Conservation (phyloP, 2,329 filamentous ascomycete genomes). For the Exophiala sp. region DNA sequence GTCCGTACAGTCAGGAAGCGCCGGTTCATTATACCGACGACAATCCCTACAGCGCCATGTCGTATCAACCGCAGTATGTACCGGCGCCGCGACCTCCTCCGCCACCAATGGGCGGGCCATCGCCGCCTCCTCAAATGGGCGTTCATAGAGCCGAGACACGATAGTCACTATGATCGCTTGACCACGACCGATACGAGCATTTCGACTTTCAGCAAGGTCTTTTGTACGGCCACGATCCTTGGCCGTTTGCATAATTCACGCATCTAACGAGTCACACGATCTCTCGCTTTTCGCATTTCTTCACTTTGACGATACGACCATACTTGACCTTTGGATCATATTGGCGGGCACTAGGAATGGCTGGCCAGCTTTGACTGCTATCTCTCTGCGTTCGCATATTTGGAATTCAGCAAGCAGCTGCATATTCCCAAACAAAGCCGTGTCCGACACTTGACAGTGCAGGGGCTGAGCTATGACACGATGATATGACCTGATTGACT, state of each 20-base stretch:
- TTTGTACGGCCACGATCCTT: too few species aligned
- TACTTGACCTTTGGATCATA: too few species aligned
- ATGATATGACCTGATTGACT: not conserved
- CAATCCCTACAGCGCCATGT: not conserved
- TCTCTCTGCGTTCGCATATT: too few species aligned
- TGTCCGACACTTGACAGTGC: too few species aligned
- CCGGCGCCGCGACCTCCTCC: not conserved
- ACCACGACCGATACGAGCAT: not conserved
- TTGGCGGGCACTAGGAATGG: too few species aligned
- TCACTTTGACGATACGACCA: not conserved
- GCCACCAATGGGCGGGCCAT: not conserved
- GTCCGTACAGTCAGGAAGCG: not conserved
- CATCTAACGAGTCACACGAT: too few species aligned
- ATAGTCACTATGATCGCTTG: not conserved
- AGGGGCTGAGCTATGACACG: not conserved
- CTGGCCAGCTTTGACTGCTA: too few species aligned
- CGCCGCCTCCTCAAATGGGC: not conserved
- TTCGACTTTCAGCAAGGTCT: not conserved
- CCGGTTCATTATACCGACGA: conserved; percentile 2
- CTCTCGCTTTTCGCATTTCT: too few species aligned
- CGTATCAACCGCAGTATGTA: conserved; percentile 1
- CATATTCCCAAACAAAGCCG: too few species aligned
- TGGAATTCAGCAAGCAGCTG: too few species aligned
- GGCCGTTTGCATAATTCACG: not conserved
- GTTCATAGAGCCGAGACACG: not conserved